These are phyloP conservation scores for Globisporangium cylindrosporum DNA, from an alignment of 352 stramenopile species.

Conservation along the genomic window DNA sequence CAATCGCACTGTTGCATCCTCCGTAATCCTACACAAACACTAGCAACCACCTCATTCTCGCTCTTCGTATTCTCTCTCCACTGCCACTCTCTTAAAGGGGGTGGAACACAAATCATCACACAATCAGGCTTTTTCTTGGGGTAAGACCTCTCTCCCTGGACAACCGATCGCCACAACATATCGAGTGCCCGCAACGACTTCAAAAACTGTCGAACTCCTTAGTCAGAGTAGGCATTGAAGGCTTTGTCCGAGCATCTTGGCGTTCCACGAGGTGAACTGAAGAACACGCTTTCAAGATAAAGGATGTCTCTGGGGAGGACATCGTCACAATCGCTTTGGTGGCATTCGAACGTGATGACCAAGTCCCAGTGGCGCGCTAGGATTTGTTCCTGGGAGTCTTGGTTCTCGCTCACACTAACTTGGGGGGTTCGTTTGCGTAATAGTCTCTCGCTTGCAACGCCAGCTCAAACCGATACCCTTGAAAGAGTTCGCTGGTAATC, in stretches of 20 bases:
- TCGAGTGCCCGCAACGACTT: background rate
- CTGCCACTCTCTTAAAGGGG: too few species aligned
- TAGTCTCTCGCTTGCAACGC: background rate
- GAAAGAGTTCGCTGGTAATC: background rate
- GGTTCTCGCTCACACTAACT: background rate
- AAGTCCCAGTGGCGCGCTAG: background rate
- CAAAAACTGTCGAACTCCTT: background rate
- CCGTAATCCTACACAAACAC: too few species aligned
- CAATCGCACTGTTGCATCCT: too few species aligned
- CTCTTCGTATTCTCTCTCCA: too few species aligned
- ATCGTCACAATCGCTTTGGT: background rate
- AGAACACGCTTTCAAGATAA: background rate
- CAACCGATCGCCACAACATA: background rate
- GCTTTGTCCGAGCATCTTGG: background rate
- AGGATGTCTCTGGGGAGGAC: background rate
- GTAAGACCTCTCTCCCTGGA: background rate
- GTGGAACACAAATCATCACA: background rate
- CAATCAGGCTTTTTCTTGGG: background rate
- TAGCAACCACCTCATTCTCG: too few species aligned
- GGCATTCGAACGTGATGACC: background rate
- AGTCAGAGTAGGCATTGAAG: background rate
- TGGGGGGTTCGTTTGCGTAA: background rate
- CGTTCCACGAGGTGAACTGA: background rate
- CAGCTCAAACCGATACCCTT: background rate
- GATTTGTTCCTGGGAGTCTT: background rate